These are phyloP conservation scores for Tranzscheliella williamsii DNA, from an alignment of 1,284 basidiomycete species.

Conservation along the genomic window DNA sequence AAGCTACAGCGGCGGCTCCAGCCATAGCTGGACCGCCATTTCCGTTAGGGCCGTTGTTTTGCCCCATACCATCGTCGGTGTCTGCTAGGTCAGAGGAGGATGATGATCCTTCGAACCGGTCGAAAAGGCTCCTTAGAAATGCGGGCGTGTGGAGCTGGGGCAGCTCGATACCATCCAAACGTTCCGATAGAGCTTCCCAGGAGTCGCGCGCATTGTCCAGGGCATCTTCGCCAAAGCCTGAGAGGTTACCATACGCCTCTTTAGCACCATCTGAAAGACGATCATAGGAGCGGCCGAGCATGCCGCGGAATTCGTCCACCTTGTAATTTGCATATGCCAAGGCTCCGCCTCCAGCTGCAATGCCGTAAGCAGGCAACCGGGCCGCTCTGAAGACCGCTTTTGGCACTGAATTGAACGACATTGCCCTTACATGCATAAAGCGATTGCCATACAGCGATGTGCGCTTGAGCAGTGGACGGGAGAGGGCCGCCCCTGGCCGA, in stretches of 20 bases:
- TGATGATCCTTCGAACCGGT: slow-evolving; percentile 1
- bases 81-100: slow-evolving; percentile 1
- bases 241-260: slow-evolving; percentile 39
- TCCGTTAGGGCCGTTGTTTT: slow-evolving; percentile 1
- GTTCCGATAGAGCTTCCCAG: slow-evolving; percentile 30
- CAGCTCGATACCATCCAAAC: slow-evolving; percentile 29
- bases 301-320: slow-evolving; percentile 49
- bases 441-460: slow-evolving; percentile 19
- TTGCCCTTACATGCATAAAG: slow-evolving; percentile 51
- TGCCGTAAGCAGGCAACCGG: slow-evolving; percentile 50
- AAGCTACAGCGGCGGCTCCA: slow-evolving; percentile 40
- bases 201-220: slow-evolving; percentile 33
- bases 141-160: slow-evolving; percentile 35
- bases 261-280: slow-evolving; percentile 26
- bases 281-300: slow-evolving; percentile 29
- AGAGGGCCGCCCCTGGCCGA: no score
- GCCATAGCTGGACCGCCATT: slow-evolving; percentile 3
- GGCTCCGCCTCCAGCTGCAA: slow-evolving; percentile 51
- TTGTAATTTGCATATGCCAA: slow-evolving; percentile 58
- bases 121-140: slow-evolving; percentile 30
- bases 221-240: slow-evolving; percentile 35
- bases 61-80: not conserved
- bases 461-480: no score
- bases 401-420: slow-evolving; percentile 57
- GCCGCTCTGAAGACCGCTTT: slow-evolving; percentile 45